phyloP scores from a whole-genome alignment of 306 rosid genomes.

The Cyamopsis tetragonoloba region DNA sequence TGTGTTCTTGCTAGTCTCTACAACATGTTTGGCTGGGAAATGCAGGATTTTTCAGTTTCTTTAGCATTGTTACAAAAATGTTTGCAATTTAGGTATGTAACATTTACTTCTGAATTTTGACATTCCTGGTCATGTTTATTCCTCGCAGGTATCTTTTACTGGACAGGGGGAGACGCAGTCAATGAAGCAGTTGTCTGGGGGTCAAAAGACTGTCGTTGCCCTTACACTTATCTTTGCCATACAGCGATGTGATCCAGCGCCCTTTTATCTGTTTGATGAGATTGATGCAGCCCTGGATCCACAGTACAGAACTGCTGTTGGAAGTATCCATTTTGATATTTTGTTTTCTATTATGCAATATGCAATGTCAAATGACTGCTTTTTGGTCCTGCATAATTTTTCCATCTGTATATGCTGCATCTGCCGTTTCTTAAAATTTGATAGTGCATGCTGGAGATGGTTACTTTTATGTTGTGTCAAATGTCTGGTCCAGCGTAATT shows the following conservation, averaged over 20 bases:
- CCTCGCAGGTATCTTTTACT: slow-evolving; percentile 85
- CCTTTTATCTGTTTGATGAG: slow-evolving; percentile 96
- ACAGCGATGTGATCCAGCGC: slow-evolving; percentile 99
- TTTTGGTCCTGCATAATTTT: neutral
- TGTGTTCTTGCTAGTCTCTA: neutral
- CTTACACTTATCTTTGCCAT: slow-evolving; percentile 95
- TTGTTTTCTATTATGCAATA: neutral
- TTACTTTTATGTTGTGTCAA: neutral
- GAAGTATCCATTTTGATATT: slow-evolving; percentile 69
- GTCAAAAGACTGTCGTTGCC: slow-evolving; percentile 98
- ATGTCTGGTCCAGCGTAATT: no score
- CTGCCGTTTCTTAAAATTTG: neutral
- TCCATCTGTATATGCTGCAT: neutral
- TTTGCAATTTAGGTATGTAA: neutral
- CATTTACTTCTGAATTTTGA: slow-evolving; percentile 15
- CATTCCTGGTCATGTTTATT: slow-evolving; percentile 9
- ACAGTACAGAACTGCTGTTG: slow-evolving; percentile 95
- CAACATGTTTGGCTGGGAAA: slow-evolving; percentile 10
- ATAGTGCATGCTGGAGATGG: neutral
- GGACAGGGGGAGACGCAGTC: slow-evolving; percentile 99
- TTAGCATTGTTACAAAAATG: neutral
- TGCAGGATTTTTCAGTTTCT: slow-evolving; percentile 12
- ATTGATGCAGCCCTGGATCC: slow-evolving; percentile 99
- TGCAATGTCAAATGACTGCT: slow-evolving; percentile 16
- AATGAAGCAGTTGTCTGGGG: slow-evolving; percentile 98